A percentile compares a stretch with the other conserved stretches of the same genome.
These are phyloP conservation scores for Scleromitrula shiraiana DNA, from an alignment of 2,329 filamentous ascomycete species.

Conservation along the genomic window DNA sequence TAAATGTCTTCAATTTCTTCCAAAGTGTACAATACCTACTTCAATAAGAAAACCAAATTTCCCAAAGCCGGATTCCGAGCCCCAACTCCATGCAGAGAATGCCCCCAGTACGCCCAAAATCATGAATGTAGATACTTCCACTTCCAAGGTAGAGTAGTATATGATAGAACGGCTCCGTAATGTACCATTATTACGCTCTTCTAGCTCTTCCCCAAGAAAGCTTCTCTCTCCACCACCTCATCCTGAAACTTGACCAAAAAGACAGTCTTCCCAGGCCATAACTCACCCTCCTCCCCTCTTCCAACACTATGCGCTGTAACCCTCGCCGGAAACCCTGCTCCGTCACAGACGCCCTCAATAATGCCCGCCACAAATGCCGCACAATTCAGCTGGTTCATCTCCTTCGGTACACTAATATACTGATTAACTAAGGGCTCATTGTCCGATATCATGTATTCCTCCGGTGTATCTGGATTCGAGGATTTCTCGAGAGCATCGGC, in stretches of 20 bases:
- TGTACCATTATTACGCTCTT: background rate
- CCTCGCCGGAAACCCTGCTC: slow-evolving; percentile 77
- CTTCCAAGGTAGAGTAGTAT: background rate
- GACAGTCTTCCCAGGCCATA: slow-evolving; percentile 96
- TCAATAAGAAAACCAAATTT: too few relatives aligned
- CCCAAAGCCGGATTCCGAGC: too few relatives aligned
- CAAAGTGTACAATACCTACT: too few relatives aligned
- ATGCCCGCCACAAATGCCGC: slow-evolving; percentile 93
- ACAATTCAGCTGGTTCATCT: slow-evolving; percentile 95
- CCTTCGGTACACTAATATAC: slow-evolving; percentile 85
- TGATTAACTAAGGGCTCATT: slow-evolving; percentile 95
- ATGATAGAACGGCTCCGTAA: too few relatives aligned
- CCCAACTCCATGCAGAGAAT: background rate
- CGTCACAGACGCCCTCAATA: slow-evolving; percentile 92
- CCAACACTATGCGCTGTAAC: slow-evolving; percentile 82
- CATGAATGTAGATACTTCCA: background rate
- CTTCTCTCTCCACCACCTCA: slow-evolving; percentile 89
- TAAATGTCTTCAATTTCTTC: too few relatives aligned
- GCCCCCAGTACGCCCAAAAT: slow-evolving; percentile 11
- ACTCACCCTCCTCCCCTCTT: slow-evolving; percentile 52
- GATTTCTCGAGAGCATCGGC: slow-evolving; percentile 91
- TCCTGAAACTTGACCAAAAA: slow-evolving; percentile 88
- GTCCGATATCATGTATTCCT: slow-evolving; percentile 99
- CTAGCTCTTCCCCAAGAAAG: slow-evolving; percentile 57
- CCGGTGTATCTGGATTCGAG: slow-evolving; percentile 69